phyloP scores from a whole-genome alignment of 495 filamentous ascomycete genomes.

The Xylaria cubensis region DNA sequence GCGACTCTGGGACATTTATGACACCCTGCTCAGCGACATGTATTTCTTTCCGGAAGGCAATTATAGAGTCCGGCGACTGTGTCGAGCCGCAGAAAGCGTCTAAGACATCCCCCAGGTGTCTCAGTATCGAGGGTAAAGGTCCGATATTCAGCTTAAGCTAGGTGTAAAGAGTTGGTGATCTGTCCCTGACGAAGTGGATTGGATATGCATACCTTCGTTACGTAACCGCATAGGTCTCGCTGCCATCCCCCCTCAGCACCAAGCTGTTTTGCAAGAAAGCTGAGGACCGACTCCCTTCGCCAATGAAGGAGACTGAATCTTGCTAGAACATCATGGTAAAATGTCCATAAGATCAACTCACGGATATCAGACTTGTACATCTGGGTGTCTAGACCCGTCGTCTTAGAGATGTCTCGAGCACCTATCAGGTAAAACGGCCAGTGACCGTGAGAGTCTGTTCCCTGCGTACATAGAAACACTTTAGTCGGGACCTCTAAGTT shows the following conservation, averaged over 20 bases:
- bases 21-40: conserved; percentile 33
- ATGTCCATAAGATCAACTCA: conserved; percentile 44
- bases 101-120: conserved; percentile 6
- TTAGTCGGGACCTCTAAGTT: neutral
- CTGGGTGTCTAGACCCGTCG: conserved; percentile 32
- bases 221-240: conserved; percentile 15
- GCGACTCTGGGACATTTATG: conserved; percentile 29
- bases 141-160: conserved; percentile 4
- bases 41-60: conserved; percentile 1
- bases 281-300: conserved; percentile 23
- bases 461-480: neutral
- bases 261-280: conserved; percentile 9
- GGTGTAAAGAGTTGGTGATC: neutral
- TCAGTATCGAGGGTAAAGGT: conserved; percentile 6
- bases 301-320: conserved; percentile 45
- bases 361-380: conserved; percentile 30
- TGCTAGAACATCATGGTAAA: conserved; percentile 46
- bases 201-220: conserved; percentile 1
- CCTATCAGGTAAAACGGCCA: conserved; percentile 39
- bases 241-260: conserved; percentile 11
- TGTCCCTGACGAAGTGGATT: neutral
- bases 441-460: conserved; percentile 22
- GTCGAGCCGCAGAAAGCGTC: neutral
- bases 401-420: conserved; percentile 29
- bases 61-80: neutral